phyloP scores from a whole-genome alignment of 2,329 filamentous ascomycete species.

The Scedosporium apiospermum region DNA sequence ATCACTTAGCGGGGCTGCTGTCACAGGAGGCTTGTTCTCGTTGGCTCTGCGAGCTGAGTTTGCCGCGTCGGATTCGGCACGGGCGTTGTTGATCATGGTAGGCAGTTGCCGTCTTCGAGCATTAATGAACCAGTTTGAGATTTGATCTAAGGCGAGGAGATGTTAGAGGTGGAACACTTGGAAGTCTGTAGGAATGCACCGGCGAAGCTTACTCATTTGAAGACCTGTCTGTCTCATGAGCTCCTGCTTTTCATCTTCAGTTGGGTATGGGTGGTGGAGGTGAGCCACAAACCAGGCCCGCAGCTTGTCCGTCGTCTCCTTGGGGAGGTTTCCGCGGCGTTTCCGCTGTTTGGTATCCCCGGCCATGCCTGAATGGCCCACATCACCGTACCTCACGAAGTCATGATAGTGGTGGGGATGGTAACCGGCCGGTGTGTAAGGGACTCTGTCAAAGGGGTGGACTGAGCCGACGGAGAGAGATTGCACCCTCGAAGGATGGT shows the following conservation, averaged over 20 bases:
- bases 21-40: constrained; percentile 25
- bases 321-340: constrained; percentile 79
- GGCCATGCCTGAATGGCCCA: constrained; percentile 24
- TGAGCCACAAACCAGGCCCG: constrained; percentile 73
- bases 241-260: constrained; percentile 78
- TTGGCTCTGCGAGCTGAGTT: constrained; percentile 1
- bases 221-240: constrained; percentile 68
- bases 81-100: constrained; percentile 47
- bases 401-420: constrained; percentile 33
- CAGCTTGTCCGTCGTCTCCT: constrained; percentile 75
- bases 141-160: constrained; percentile 40
- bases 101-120: constrained; percentile 58
- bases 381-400: constrained; percentile 30
- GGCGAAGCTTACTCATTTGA: constrained; percentile 57
- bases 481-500: constrained; percentile 34
- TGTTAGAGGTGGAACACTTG: neutral
- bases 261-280: constrained; percentile 73
- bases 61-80: constrained; percentile 38
- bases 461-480: constrained; percentile 35
- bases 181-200: neutral
- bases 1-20: constrained; percentile 31
- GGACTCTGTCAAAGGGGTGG: constrained; percentile 14
- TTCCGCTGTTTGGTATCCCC: constrained; percentile 45
- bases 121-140: constrained; percentile 78
- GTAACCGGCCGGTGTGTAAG: constrained; percentile 34